Evolutionary conservation across 1,139 yeast genomes (phyloP), one percentile per base, ranked within the genome.

Genomic region (Nematodospora anomalae): DNA sequence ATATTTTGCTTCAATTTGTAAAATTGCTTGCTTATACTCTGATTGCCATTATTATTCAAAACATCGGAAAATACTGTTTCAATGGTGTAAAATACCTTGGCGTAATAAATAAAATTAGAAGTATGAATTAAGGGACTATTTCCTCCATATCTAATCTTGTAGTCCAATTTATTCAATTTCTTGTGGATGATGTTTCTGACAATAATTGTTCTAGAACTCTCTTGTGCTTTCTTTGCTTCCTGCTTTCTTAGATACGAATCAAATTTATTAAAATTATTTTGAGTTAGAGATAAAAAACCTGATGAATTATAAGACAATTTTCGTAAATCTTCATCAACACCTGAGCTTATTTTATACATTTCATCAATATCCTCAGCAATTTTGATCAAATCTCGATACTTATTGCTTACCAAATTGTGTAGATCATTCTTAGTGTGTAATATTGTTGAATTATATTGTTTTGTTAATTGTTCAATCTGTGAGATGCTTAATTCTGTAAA

Each of bases 321-420:
- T 1, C 71, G 49, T 12, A 71, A 45, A 7, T 50, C 46, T 6
- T 50, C 47, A 32, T 69, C 66, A 3, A 64, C 52, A 1, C 37
- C 41, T 8, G 48, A 46, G 1, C 78, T 67, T 8, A 67, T 48
- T 2, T 52, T 50, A 44, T 76, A 67, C 80, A 83, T 79, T 5
- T 60, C 60, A 28, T 74, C 75, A 26, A 84, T 80, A 42, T 79
- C 77, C 50, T 83, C 89, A 1, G 90, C 86, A 5, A 84, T 83
- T 26, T 74, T 65, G 25, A 84, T 67, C 49, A 84, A 63, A 47
- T 83, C 89, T 37, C 86, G 64, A 55, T 83, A 83, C 52, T 81
- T 79, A 27, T 62, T 62, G 3, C 89, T 87, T 8, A 84, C 88
- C 30, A 83, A 62, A 2, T 61, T 50, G 40, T 83, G 76, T 20